Base-by-base conservation (phyloP, 805 yeast species). In the Scheffersomyces lignosus region DNA sequence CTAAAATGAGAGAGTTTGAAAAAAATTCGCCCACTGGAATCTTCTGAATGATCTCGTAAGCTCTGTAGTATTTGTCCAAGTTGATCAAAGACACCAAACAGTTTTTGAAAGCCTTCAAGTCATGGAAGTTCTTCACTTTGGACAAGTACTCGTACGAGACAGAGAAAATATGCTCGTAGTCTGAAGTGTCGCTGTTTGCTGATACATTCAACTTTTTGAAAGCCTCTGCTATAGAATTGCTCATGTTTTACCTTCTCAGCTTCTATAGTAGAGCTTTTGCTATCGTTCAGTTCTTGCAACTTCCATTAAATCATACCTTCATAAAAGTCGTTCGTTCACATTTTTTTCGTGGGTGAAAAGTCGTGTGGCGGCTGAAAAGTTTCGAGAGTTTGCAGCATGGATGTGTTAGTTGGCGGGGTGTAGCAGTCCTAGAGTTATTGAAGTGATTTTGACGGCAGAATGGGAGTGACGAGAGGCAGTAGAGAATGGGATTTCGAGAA, bases 11-110 rank as follows among this genome's bases (percentile, higher is more conserved):
- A 15, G 56, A 52, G 12, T 44, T 49, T 9, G 60, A 62, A 12
- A 36, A 28, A 8, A 27, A 31, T 20, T 67, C 52, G 5, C 64
- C 70, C 13, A 62, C 64, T 1, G 71, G 58, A 13, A 67, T 63
- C 27, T 65, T 56, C 14, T 62, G 50, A 31, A 81, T 52, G 25
- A 75, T 46, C 36, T 69, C 62, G 14, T 58, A 46, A 0, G 85
- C 87, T 33, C 64, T 60, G 27, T 53, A 56, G 57, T 77, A 82
- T 43, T 67, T 65, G 53, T 83, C 88, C 39, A 75, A 58, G 48
- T 78, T 78, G 54, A 80, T 78, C 52, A 80, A 64, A 3, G 87
- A 77, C 9, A 78, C 76, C 24, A 81, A 54, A 51, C 80, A 76
- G 42, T 62, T 60, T 32, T 57, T 57, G 50, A 67, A 64, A 0